Percentiles rank a stretch among this genome's conserved stretches.
phyloP scores from a whole-genome alignment of 805 yeast genomes.

The Candida sonorensis region DNA sequence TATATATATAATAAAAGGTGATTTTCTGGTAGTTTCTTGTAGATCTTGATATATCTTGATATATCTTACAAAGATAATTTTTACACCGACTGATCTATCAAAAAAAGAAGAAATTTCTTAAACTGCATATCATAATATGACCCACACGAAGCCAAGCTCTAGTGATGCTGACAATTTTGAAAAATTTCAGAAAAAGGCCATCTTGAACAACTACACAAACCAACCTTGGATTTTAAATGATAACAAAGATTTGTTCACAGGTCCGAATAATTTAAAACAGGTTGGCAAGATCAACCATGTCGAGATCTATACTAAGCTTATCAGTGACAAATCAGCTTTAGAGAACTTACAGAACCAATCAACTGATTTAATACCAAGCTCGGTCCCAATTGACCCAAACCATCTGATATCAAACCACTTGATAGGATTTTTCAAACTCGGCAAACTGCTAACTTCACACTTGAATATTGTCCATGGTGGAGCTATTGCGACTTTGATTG shows the following conservation, averaged over 20 bases:
- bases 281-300: slow-evolving; percentile 15
- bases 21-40: too few relatives aligned
- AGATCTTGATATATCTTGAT: too few relatives aligned
- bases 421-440: slow-evolving; percentile 39
- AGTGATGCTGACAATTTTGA: too few relatives aligned
- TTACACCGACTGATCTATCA: too few relatives aligned
- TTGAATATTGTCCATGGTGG: slow-evolving; percentile 50
- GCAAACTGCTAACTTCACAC: slow-evolving; percentile 37
- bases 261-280: slow-evolving; percentile 18
- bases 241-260: slow-evolving; percentile 22
- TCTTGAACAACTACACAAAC: slow-evolving; percentile 5
- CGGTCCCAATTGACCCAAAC: too few relatives aligned
- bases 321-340: slow-evolving; percentile 4
- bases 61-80: too few relatives aligned
- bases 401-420: slow-evolving; percentile 34
- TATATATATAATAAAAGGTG: too few relatives aligned
- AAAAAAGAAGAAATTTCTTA: too few relatives aligned
- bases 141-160: too few relatives aligned
- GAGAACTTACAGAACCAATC: slow-evolving; percentile 2
- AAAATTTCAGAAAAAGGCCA: neutral
- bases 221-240: slow-evolving; percentile 18
- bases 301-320: slow-evolving; percentile 13
- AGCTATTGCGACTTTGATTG: slow-evolving; percentile 43
- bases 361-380: neutral
- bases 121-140: too few relatives aligned